Percentiles rank a stretch among this genome's conserved stretches.
phyloP scores from a whole-genome alignment of 768 basidiomycete species.

The Rhodotorula taiwanensis region DNA sequence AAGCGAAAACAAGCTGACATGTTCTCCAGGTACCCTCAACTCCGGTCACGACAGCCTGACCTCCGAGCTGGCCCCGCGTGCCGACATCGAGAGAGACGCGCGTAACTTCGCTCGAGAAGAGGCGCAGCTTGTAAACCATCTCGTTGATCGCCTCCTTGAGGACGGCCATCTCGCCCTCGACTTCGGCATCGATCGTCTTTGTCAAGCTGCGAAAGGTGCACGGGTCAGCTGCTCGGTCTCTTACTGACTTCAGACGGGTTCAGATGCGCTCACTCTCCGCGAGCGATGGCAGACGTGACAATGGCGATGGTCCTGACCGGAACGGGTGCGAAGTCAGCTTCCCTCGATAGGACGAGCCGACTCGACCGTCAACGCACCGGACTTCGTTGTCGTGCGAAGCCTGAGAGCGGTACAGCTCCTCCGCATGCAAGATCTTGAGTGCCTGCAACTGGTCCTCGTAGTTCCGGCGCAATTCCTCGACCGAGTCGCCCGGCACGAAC shows the following conservation, averaged over 20 bases:
- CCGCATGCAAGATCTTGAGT: slow-evolving; percentile 31
- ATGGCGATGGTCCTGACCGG: slow-evolving; percentile 37
- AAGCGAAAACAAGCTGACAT: slow-evolving; percentile 41
- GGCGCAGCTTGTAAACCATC: slow-evolving; percentile 66
- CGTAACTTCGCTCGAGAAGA: slow-evolving; percentile 73
- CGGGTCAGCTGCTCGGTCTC: no score
- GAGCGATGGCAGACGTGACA: slow-evolving; percentile 39
- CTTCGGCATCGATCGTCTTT: slow-evolving; percentile 50
- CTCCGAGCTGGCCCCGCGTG: slow-evolving; percentile 61
- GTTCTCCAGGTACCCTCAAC: slow-evolving; percentile 56
- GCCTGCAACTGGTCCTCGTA: slow-evolving; percentile 31
- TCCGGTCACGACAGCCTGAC: slow-evolving; percentile 43
- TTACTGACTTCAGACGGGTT: neutral
- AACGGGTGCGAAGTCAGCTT: neutral
- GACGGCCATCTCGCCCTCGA: slow-evolving; percentile 50
- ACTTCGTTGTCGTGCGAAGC: slow-evolving; percentile 37
- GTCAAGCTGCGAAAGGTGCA: slow-evolving; percentile 43
- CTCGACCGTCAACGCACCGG: slow-evolving; percentile 8
- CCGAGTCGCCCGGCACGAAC: slow-evolving; percentile 12
- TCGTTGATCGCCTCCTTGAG: slow-evolving; percentile 48
- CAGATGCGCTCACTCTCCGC: slow-evolving; percentile 21
- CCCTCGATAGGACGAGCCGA: no score
- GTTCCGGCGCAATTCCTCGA: slow-evolving; percentile 24
- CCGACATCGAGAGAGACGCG: slow-evolving; percentile 56
- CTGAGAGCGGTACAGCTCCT: slow-evolving; percentile 31